Evolutionary conservation across 352 stramenopile species (phyloP), one percentile per base, ranked within the genome.

Genomic region (Pythium myriotylum): DNA sequence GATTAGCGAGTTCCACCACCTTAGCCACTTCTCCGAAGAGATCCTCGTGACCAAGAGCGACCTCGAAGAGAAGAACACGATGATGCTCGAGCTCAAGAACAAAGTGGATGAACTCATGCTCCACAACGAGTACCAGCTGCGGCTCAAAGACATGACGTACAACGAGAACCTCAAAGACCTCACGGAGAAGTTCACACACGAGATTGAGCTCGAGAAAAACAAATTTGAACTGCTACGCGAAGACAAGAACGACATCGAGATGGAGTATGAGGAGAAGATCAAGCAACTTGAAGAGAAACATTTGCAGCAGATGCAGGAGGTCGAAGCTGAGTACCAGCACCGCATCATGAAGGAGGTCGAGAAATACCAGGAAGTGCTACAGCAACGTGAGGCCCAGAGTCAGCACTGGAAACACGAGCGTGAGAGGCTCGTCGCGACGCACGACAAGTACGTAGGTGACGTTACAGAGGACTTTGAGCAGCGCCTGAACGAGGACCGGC

Each of bases 71-170:
- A 97, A 96, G 61, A 93, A 95, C 46, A 81, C 73, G 19, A 63
- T 94, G 32, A 97, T 97, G 84, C 47, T 87, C 56, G 92, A 98
- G 63, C 74, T 98, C n/a, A 96, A 96, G 66, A 95, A 84, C 65
- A 98, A 98, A 74, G 89, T 98, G 14, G 94, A 98, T 55, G 91
- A 98, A 57, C 77, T 98, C 12, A 94, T 88, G 68, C 77, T 97
- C 16, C 88, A 98, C 62, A 98, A 98, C 64, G 94, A 98, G 53
- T 98, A 98, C 68, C 91, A 98, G 56, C 67, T 98, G 22, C 82
- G 94, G 12, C 74, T 98, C 16, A 97, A 98, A 57, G 92, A 98
- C 62, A 97, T 98, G 91, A 97, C 93, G 54, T 97, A 97, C 74
- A 90, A 87, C 49, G 94, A 98, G 59, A 95, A 97, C 52, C 78